Evolutionary conservation across 140 eudicot genomes (phyloP), one percentile per base, ranked within the genome.

Genomic region (Anethum foeniculum): DNA sequence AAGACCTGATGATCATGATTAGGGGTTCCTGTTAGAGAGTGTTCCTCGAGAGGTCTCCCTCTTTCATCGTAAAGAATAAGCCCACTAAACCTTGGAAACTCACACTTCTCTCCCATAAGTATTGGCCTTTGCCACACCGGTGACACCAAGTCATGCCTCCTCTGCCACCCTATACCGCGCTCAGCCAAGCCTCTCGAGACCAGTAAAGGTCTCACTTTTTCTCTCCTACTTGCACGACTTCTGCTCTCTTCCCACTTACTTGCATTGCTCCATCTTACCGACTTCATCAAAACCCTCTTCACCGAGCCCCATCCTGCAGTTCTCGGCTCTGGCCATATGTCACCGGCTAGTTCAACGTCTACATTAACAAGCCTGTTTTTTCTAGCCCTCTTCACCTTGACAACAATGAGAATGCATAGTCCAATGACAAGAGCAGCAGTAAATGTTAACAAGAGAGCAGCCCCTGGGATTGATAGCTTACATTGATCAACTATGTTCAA

Each of bases 41-140:
- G 84, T 34, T 80, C 80, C 23, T 86, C 86, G 36, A 90, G 60
- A 2, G 95, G 93, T 68, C 78, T 85, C 21, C 98, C 98, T 46
- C 85, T 88, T 81, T 88, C 88, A 69, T 93, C 98, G 68, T 93
- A 93, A 27, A 93, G 85, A 80, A 93, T 93, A 46, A 93, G 91
- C 54, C 98, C 98, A 81, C 98, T 93, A 83, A 89, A 93, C 85
- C 90, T 84, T 4, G 97, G 98, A 67, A 91, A 76, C 91, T 93
- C 95, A 46, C 98, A 93, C 81, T 91, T 93, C 80, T 81, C 98
- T 2, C 97, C 98, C 98, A 93, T 91, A 8, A 93, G 85, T 77
- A 93, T 93, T 10, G 97, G 98, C 89, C 95, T 87, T 44, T 93
- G 97, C 98, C 98, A 93, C 86, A 93, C 98, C 3, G 93, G 90